Evolutionary conservation across 1,139 yeast genomes (phyloP).

Genomic region (Suhomyces coccinellae): DNA sequence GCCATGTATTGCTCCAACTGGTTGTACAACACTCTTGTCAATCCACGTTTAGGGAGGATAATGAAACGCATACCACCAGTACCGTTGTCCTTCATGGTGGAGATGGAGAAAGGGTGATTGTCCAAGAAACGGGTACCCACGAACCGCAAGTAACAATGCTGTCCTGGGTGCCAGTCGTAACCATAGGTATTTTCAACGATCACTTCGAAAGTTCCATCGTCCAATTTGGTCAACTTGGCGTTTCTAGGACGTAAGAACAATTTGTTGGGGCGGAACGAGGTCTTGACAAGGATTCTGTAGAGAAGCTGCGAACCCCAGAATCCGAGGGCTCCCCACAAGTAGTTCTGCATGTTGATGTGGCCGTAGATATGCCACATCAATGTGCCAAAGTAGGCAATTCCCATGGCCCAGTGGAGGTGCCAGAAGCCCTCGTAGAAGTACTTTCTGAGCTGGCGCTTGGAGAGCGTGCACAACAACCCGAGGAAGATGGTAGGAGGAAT

Average conservation of each 20-base stretch:
- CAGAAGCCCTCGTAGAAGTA: slow-evolving; percentile 52
- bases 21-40: slow-evolving; percentile 38
- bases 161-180: slow-evolving; percentile 58
- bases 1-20: slow-evolving; percentile 28
- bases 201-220: slow-evolving; percentile 42
- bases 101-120: slow-evolving; percentile 65
- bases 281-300: slow-evolving; percentile 53
- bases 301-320: slow-evolving; percentile 55
- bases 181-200: slow-evolving; percentile 39
- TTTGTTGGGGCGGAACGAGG: slow-evolving; percentile 46
- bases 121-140: slow-evolving; percentile 48
- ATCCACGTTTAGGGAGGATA: slow-evolving; percentile 52
- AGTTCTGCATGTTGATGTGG: slow-evolving; percentile 41
- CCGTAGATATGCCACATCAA: slow-evolving; percentile 52
- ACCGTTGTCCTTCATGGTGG: slow-evolving; percentile 35
- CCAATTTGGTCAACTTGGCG: slow-evolving; percentile 36
- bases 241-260: slow-evolving; percentile 49
- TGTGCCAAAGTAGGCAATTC: slow-evolving; percentile 53
- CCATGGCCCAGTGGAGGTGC: slow-evolving; percentile 61
- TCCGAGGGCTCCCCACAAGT: slow-evolving; percentile 57
- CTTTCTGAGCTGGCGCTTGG: slow-evolving; percentile 47
- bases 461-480: slow-evolving; percentile 46
- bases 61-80: slow-evolving; percentile 45
- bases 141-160: slow-evolving; percentile 57
- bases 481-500: slow-evolving; percentile 48